Percentiles rank a stretch among this genome's conserved stretches.
Conservation (phyloP, 2,329 filamentous ascomycete genomes). For the Trichoderma asperellum region DNA sequence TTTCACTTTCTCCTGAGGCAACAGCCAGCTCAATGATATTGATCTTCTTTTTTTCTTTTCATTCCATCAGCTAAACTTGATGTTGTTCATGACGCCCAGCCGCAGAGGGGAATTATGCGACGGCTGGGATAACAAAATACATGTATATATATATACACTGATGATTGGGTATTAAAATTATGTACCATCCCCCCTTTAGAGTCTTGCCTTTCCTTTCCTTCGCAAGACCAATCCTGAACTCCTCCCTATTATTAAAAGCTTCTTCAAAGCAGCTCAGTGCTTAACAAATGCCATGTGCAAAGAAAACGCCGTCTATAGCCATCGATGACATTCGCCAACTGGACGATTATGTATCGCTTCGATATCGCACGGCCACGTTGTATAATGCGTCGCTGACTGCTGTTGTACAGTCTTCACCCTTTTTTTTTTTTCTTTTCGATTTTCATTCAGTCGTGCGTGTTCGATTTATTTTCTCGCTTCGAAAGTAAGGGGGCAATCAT, state of each 20-base stretch:
- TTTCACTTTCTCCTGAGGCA: neutral
- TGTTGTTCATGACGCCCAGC: neutral
- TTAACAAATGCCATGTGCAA: neutral
- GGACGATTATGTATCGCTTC: neutral
- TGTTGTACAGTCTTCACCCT: conserved; percentile 34
- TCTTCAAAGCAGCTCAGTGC: conserved; percentile 4
- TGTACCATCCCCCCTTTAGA: conserved; percentile 1
- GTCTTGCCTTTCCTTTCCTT: conserved; percentile 9
- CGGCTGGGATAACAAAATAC: neutral
- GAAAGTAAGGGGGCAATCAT: conserved; percentile 82
- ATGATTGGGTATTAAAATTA: conserved; percentile 28
- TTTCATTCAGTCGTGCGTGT: conserved; percentile 49
- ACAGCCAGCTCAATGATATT: neutral
- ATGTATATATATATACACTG: conserved; percentile 28
- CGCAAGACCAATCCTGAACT: conserved; percentile 26
- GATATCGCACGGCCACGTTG: neutral
- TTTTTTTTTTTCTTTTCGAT: neutral
- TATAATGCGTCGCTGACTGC: neutral
- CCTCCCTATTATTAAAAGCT: conserved; percentile 1
- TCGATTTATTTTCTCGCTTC: conserved; percentile 53
- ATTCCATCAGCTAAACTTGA: neutral
- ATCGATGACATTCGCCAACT: neutral
- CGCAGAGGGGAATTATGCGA: neutral
- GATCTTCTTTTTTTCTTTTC: neutral
- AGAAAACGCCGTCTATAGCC: conserved; percentile 12